Evolutionary conservation across 495 filamentous ascomycete species (phyloP), one percentile per base, ranked within the genome.

Genomic region (Podospora didyma): DNA sequence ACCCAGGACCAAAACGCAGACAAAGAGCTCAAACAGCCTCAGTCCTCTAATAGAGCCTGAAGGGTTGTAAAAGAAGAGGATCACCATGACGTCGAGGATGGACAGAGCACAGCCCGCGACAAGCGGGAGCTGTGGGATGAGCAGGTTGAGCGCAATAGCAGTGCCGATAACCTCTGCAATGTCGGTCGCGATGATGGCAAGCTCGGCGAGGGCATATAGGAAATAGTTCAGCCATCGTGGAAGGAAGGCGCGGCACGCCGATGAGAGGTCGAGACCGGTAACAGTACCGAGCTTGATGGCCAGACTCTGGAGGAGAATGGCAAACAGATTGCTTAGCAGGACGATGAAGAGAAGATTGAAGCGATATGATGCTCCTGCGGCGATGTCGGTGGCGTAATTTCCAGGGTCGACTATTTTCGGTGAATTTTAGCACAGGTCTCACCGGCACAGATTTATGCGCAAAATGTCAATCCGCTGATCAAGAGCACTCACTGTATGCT

Each of bases 111-210:
- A 96, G 24, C 92, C 92, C 12, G 89, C 91, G 2, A 94, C 86
- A 2, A 96, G 75, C 1, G 92, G 92, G 7, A 96, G 79, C 22
- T 90, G 79, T 12, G 79, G 79, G 9, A 91, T 73, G 3, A 96
- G 80, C 12, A 96, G 72, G 64, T 96, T 94, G 54, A 96, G 76
- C n/a, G 89, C 89, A 64, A 96, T 96, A 2, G 92, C 91, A 1
- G 89, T 92, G 39, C 92, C 92, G 59, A 96, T 89, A 35, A 96
- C 90, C 80, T 96, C 92, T 45, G 92, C 91, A 67, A 96, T 92
- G 31, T 71, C 68, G 0, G 68, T 71, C 9, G 66, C 66, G 19
- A 71, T 65, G 31, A 71, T 69, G 17, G 54, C 56, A 0, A 56
- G 48, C 39, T 71, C 68, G 24, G 68, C 68, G 31, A 71, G 49